These are phyloP conservation scores for Psilocybe subaeruginosa DNA, from an alignment of 768 basidiomycete genomes.

Conservation along the genomic window DNA sequence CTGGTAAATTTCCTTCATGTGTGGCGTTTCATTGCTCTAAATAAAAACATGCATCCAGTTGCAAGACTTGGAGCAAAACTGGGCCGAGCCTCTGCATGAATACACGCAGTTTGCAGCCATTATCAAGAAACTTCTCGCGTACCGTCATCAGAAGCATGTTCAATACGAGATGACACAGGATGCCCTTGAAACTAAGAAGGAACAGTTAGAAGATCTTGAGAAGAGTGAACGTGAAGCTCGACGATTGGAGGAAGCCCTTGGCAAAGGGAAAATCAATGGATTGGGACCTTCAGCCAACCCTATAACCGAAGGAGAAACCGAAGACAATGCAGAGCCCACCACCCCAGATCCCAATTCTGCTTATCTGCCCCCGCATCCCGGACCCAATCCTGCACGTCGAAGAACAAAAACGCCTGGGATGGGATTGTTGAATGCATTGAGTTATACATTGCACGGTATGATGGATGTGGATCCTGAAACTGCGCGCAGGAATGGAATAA, in stretches of 20 bases:
- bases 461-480: conserved; percentile 99
- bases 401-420: conserved; percentile 72
- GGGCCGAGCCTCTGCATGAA: conserved; percentile 95
- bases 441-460: conserved; percentile 95
- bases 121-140: conserved; percentile 92
- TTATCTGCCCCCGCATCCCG: conserved; percentile 79
- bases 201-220: conserved; percentile 86
- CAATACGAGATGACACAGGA: conserved; percentile 99
- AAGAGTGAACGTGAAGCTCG: conserved; percentile 91
- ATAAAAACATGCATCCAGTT: conserved; percentile 49
- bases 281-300: conserved; percentile 27
- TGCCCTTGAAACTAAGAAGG: conserved; percentile 79
- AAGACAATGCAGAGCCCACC: conserved; percentile 41
- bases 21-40: background rate
- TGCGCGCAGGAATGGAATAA: conserved; percentile 89
- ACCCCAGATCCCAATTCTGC: conserved; percentile 40
- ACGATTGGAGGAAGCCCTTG: conserved; percentile 86
- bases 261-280: conserved; percentile 46
- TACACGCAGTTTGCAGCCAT: conserved; percentile 94
- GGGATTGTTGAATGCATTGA: conserved; percentile 88
- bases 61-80: conserved; percentile 92
- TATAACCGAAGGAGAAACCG: conserved; percentile 32
- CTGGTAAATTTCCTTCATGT: conserved; percentile 56
- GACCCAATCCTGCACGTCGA: conserved; percentile 64
- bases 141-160: conserved; percentile 97